Conservation (phyloP, 306 rosid genomes). For the Chamaecrista fasciculata region DNA sequence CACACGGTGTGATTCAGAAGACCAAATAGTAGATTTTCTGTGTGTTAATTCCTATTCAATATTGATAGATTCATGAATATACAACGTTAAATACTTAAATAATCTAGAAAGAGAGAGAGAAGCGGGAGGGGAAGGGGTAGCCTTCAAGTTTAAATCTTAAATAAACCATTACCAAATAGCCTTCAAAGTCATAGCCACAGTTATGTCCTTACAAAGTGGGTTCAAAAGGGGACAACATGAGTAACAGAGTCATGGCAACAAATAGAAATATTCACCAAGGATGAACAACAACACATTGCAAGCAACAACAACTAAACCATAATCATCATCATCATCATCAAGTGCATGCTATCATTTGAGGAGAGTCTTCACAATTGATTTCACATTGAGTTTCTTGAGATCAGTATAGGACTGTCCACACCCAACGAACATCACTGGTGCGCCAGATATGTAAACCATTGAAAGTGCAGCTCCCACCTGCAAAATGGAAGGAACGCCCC, state of each 20-base stretch:
- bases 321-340: not conserved
- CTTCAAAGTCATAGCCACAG: slow-evolving; percentile 35
- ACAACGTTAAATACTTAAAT: too few relatives aligned
- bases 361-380: slow-evolving; percentile 90
- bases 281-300: slow-evolving; percentile 25
- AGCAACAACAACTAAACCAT: not conserved
- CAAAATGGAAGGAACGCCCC: slow-evolving; percentile 9
- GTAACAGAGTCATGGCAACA: slow-evolving; percentile 19
- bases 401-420: slow-evolving; percentile 98
- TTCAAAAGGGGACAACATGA: slow-evolving; percentile 24
- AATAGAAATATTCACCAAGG: slow-evolving; percentile 31
- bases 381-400: slow-evolving; percentile 93
- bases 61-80: too few relatives aligned
- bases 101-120: too few relatives aligned
- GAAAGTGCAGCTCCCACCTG: slow-evolving; percentile 99
- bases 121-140: not conserved
- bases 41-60: too few relatives aligned
- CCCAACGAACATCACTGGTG: slow-evolving; percentile 98
- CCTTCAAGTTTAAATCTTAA: not conserved
- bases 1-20: too few relatives aligned
- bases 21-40: too few relatives aligned
- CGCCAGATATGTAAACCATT: slow-evolving; percentile 96
- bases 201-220: slow-evolving; percentile 25
- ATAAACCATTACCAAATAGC: slow-evolving; percentile 30
- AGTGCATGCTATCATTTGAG: slow-evolving; percentile 58